phyloP scores from a whole-genome alignment of 2,329 filamentous ascomycete genomes.

The Nothopassalora personata region DNA sequence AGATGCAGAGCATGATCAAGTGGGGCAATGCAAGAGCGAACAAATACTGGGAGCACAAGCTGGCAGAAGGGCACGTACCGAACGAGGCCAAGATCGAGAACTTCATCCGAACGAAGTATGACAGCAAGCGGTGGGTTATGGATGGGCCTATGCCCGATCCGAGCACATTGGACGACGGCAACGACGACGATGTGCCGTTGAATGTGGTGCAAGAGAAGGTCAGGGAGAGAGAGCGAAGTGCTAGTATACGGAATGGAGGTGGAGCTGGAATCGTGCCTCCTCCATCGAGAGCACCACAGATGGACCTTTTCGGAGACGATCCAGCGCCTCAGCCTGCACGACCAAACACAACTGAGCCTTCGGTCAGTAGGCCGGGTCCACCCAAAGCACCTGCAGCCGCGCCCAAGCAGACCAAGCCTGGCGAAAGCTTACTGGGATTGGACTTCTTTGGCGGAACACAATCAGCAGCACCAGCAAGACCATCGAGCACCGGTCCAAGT shows the following conservation, averaged over 20 bases:
- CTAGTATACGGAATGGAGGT: conserved; percentile 38
- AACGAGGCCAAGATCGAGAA: conserved; percentile 99
- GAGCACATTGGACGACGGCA: conserved; percentile 73
- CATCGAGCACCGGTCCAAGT: conserved; percentile 67
- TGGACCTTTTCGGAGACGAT: conserved; percentile 75
- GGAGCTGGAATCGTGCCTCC: conserved; percentile 11
- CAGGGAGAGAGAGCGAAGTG: conserved; percentile 46
- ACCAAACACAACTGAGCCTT: conserved; percentile 69
- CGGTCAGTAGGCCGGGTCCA: conserved; percentile 52
- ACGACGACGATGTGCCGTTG: conserved; percentile 64
- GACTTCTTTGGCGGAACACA: conserved; percentile 80
- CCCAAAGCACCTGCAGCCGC: conserved; percentile 32
- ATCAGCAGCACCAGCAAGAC: conserved; percentile 63
- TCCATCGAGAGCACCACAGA: conserved; percentile 38
- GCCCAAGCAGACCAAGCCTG: conserved; percentile 60
- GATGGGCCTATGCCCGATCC: conserved; percentile 92
- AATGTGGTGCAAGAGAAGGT: conserved; percentile 65
- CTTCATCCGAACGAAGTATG: conserved; percentile 98
- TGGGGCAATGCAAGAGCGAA: conserved; percentile 97
- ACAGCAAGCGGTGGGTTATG: conserved; percentile 99
- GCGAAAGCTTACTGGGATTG: conserved; percentile 81
- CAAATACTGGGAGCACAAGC: conserved; percentile 97
- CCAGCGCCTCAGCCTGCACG: conserved; percentile 52
- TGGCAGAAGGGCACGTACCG: conserved; percentile 83
- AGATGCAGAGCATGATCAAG: conserved; percentile 84